Evolutionary conservation across 148 eudicot species (phyloP).

Genomic region (Euryodendron excelsum): DNA sequence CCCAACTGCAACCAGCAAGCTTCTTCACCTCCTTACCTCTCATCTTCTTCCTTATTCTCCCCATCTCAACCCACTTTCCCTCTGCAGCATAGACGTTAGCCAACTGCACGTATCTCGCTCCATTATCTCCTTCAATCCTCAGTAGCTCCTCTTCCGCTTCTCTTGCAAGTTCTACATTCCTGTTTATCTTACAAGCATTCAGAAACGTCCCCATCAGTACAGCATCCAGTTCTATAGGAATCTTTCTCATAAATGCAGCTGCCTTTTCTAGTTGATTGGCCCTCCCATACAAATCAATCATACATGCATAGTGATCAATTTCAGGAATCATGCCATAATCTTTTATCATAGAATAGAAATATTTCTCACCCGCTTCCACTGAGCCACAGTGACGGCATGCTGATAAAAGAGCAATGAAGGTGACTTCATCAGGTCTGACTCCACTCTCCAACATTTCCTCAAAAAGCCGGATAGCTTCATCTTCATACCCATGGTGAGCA

Average conservation of each 20-base stretch:
- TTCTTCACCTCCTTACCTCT: slow-evolving; percentile 73
- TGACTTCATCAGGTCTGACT: slow-evolving; percentile 59
- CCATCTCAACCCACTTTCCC: slow-evolving; percentile 81
- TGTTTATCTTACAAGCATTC: slow-evolving; percentile 67
- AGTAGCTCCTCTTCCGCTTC: slow-evolving; percentile 60
- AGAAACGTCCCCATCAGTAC: slow-evolving; percentile 65
- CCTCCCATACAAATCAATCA: slow-evolving; percentile 89
- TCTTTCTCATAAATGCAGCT: slow-evolving; percentile 43
- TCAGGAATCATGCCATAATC: slow-evolving; percentile 56
- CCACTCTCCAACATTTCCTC: slow-evolving; percentile 54
- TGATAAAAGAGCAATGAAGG: slow-evolving; percentile 76
- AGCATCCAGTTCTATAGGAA: slow-evolving; percentile 56
- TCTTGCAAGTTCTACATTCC: slow-evolving; percentile 51
- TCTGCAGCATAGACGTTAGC: slow-evolving; percentile 79
- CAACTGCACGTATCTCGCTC: slow-evolving; percentile 70
- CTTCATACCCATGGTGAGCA: slow-evolving; percentile 75
- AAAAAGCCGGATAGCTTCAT: slow-evolving; percentile 55
- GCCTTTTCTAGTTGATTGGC: slow-evolving; percentile 64
- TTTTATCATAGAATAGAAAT: slow-evolving; percentile 58
- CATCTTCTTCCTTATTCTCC: slow-evolving; percentile 86
- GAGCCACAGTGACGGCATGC: slow-evolving; percentile 87
- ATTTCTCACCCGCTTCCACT: slow-evolving; percentile 68
- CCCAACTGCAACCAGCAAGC: slow-evolving; percentile 86
- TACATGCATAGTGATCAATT: slow-evolving; percentile 76
- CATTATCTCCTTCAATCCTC: slow-evolving; percentile 58